phyloP scores from a whole-genome alignment of 208 protist genomes.

The Wallacemonas collosoma region DNA sequence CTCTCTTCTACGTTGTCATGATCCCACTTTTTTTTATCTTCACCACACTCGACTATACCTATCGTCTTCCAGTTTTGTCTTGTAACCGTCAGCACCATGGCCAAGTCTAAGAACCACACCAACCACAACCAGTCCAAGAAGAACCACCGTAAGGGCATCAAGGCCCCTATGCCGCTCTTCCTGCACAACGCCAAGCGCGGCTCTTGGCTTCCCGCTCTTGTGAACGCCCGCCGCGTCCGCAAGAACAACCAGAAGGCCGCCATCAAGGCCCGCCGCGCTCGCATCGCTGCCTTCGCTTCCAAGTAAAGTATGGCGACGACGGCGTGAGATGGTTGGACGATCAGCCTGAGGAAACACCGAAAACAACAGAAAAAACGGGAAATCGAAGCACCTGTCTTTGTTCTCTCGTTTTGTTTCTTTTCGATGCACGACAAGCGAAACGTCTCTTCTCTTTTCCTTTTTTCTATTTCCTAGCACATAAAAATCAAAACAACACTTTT shows the following conservation, averaged over 20 bases:
- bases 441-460: constrained; percentile 10
- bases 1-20: neutral
- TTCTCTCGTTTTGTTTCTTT: neutral
- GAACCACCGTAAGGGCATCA: constrained; percentile 93
- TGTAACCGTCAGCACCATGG: constrained; percentile 55
- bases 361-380: neutral
- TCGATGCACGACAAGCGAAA: neutral
- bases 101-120: constrained; percentile 95
- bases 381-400: constrained; percentile 4
- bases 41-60: neutral
- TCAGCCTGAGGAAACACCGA: neutral
- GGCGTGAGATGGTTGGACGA: neutral
- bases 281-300: constrained; percentile 57
- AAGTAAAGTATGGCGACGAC: constrained; percentile 23
- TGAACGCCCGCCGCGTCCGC: constrained; percentile 84
- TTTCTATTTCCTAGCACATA: constrained; percentile 6
- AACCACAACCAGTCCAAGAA: constrained; percentile 94
- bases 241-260: constrained; percentile 90
- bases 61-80: constrained; percentile 16
- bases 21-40: constrained; percentile 15
- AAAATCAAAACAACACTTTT: constrained; percentile 13
- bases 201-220: constrained; percentile 73
- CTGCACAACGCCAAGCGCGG: constrained; percentile 85
- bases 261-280: constrained; percentile 74
- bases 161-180: constrained; percentile 69